These are phyloP conservation scores for Backusella luteola DNA, from an alignment of 192 early-diverging fungal genomes.

Conservation along the genomic window DNA sequence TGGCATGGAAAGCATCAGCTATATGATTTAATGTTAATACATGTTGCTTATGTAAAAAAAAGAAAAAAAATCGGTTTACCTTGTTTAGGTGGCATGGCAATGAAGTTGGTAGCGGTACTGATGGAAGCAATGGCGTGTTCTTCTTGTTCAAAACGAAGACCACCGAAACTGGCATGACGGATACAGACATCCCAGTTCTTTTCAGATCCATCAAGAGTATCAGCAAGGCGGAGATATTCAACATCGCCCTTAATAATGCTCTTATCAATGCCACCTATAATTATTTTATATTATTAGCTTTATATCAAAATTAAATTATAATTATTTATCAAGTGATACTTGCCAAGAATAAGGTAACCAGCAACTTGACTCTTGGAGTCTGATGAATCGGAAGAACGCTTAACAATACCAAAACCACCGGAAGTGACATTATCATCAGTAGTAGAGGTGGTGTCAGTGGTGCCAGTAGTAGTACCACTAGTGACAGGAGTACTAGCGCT, in stretches of 20 bases:
- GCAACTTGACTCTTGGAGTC: constrained; percentile 4
- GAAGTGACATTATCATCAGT: constrained; percentile 7
- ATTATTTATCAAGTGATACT: background rate
- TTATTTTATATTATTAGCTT: background rate
- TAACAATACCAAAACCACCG: constrained; percentile 24
- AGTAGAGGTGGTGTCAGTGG: background rate
- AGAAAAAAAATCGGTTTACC: background rate
- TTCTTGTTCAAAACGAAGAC: constrained; percentile 17
- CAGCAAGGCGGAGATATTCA: constrained; percentile 15
- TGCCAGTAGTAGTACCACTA: background rate
- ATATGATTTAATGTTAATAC: background rate
- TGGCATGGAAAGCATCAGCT: constrained; percentile 33
- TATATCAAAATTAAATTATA: background rate
- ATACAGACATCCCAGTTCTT: constrained; percentile 38
- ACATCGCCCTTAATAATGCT: constrained; percentile 23
- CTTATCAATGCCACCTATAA: constrained; percentile 35
- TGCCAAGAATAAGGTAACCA: constrained; percentile 32
- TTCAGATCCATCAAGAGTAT: constrained; percentile 4
- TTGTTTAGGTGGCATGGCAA: constrained; percentile 28
- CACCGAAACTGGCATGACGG: constrained; percentile 26
- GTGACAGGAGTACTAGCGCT: background rate
- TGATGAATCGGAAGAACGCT: constrained; percentile 15
- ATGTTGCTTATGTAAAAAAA: background rate
- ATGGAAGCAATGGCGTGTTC: constrained; percentile 32
- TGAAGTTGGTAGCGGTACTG: constrained; percentile 30